These are phyloP conservation scores for Chlorokybus atmophyticus DNA, from an alignment of 139 green algal genomes.

Conservation along the genomic window DNA sequence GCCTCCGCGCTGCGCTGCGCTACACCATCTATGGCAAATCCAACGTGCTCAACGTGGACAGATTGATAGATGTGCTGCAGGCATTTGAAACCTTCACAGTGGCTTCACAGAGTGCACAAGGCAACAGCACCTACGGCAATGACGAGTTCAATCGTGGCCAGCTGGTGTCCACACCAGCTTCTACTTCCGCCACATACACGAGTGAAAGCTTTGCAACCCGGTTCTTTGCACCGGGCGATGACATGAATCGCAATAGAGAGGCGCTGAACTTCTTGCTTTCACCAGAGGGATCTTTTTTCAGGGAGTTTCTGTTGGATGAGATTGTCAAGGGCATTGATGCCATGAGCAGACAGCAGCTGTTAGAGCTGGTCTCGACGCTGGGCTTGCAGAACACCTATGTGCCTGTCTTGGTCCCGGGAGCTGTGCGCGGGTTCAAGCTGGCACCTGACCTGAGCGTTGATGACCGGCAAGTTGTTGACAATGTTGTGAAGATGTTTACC, in stretches of 20 bases:
- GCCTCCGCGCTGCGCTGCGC: conserved; percentile 61
- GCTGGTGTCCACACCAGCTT: conserved; percentile 32
- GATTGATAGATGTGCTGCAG: conserved; percentile 89
- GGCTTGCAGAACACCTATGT: conserved; percentile 9
- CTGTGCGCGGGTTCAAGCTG: conserved; percentile 36
- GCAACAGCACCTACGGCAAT: not conserved
- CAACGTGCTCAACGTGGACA: conserved; percentile 48
- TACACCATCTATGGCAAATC: conserved; percentile 70
- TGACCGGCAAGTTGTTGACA: conserved; percentile 54
- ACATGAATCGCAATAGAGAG: conserved; percentile 12
- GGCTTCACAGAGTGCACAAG: conserved; percentile 16
- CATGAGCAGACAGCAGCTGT: conserved; percentile 61
- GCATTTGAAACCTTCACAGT: conserved; percentile 82
- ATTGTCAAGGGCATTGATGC: conserved; percentile 87
- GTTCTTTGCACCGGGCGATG: no score
- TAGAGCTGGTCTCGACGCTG: not conserved
- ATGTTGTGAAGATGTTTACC: conserved; percentile 50
- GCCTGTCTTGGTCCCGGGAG: conserved; percentile 28
- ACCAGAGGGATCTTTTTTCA: conserved; percentile 73
- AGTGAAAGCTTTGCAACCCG: not conserved
- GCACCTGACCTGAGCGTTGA: conserved; percentile 42
- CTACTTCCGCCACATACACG: conserved; percentile 10
- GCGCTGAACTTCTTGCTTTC: conserved; percentile 59
- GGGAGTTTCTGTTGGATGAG: conserved; percentile 90
- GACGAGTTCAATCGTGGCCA: no score